Base-by-base conservation (phyloP, 306 rosid genomes). In the Fragaria ananassa region DNA sequence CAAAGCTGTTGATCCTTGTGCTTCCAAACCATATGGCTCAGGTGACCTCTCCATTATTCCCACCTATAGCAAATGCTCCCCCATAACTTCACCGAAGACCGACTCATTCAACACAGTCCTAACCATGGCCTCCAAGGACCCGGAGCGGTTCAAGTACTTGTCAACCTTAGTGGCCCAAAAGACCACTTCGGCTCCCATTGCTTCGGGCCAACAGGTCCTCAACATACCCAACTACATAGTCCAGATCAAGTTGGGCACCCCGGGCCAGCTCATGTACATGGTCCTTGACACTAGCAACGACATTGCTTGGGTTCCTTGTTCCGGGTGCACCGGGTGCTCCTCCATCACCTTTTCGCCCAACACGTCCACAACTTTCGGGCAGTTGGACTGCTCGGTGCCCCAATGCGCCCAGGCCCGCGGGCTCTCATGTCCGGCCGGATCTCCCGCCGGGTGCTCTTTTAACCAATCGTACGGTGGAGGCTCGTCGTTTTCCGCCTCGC, bases 211-310 rank as follows among this genome's bases (percentile, higher is more conserved):
- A 80, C 79, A 82, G 64, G 74, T 86, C 53, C 86, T 94, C 68
- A 83, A 85, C 86, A 86, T 90, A 2, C 93, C 91, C 27, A 94
- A 76, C 90, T 94, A 94, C 62, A 86, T 94, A 0, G 97, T 94
- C 60, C 85, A 93, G 45, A 85, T 76, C 83, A 86, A 85, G 46
- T 29, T 94, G 0, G 98, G 97, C 35, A 87, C 95, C 6, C 98
- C 98, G 1, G 93, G 89, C 46, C 97, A 92, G 71, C 76, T 79
- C 42, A 47, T 94, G 77, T 87, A 81, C 87, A 89, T 92, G 95
- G 97, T 92, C 44, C 80, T 94, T 0, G 98, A 94, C 88, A 94
- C 98, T 46, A 89, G 97, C 69, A 92, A 83, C 1, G 93, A 94
- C 46, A 92, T 79, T 23, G 90, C 98, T 8, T 94, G 95, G 87